Conservation (phyloP, 2,329 filamentous ascomycete species). For the Xenoacremonium recifei region DNA sequence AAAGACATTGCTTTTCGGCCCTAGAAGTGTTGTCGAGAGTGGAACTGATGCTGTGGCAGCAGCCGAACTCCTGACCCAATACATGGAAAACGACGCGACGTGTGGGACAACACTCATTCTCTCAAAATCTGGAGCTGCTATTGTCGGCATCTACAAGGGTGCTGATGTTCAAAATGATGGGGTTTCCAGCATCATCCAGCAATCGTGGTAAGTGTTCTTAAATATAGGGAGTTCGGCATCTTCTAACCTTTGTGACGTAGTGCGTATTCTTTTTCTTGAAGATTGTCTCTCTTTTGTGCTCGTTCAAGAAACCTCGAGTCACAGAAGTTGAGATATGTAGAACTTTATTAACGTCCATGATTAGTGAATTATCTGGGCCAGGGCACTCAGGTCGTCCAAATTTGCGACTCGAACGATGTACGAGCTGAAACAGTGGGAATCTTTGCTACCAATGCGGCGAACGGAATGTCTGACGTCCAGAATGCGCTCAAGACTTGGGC, state of each 20-base stretch:
- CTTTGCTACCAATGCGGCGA: conserved; percentile 16
- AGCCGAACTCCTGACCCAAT: conserved; percentile 17
- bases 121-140: conserved; percentile 19
- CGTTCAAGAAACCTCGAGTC: too few species aligned
- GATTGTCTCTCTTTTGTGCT: conserved; percentile 2
- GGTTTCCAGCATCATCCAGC: conserved; percentile 13
- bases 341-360: too few species aligned
- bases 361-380: conserved; percentile 12
- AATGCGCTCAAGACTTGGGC: conserved; percentile 18
- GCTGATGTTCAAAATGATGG: conserved; percentile 22
- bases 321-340: too few species aligned
- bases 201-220: too few species aligned
- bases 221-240: too few species aligned
- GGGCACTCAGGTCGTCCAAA: conserved; percentile 18
- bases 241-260: too few species aligned
- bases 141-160: conserved; percentile 22
- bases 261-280: too few species aligned
- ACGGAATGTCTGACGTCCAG: conserved; percentile 12
- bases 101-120: conserved; percentile 23
- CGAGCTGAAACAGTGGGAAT: conserved; percentile 17
- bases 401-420: conserved; percentile 18
- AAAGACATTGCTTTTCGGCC: conserved; percentile 8
- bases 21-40: conserved; percentile 5
- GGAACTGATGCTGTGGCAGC: conserved; percentile 13
- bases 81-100: conserved; percentile 13